Evolutionary conservation across 768 basidiomycete species (phyloP).

Genomic region (Collybia sordida): DNA sequence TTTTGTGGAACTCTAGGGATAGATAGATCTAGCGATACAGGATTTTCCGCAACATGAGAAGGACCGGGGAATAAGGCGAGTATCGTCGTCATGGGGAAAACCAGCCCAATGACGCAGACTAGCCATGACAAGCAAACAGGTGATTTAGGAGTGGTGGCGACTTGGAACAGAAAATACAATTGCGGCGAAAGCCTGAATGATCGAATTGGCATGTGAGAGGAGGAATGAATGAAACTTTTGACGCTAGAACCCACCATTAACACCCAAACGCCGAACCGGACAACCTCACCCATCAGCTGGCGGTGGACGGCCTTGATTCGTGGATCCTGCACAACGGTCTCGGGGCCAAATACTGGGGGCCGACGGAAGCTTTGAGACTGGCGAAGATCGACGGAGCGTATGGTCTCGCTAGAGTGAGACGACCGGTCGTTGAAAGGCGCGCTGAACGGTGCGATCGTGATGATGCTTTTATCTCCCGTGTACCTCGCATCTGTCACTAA

Average conservation of each 20-base stretch:
- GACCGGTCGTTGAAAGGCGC: slow-evolving; percentile 3
- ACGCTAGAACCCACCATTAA: slow-evolving; percentile 17
- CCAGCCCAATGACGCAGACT: background rate
- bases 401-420: slow-evolving; percentile 6
- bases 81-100: background rate
- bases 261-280: slow-evolving; percentile 19
- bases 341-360: slow-evolving; percentile 40
- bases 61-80: background rate
- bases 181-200: slow-evolving; percentile 18
- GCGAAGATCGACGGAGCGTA: background rate
- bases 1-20: too few species aligned
- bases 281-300: slow-evolving; percentile 27
- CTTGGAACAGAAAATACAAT: slow-evolving; percentile 21
- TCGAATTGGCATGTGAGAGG: background rate
- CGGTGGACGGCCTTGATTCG: slow-evolving; percentile 31
- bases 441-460: slow-evolving; percentile 18
- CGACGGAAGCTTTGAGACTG: slow-evolving; percentile 15
- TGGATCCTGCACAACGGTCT: slow-evolving; percentile 35
- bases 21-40: background rate
- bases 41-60: background rate
- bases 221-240: background rate
- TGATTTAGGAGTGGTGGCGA: slow-evolving; percentile 8
- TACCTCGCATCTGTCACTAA: too few species aligned
- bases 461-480: slow-evolving; percentile 1
- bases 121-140: background rate